Evolutionary conservation across 805 yeast genomes (phyloP).

Genomic region (Candida stauntonica): DNA sequence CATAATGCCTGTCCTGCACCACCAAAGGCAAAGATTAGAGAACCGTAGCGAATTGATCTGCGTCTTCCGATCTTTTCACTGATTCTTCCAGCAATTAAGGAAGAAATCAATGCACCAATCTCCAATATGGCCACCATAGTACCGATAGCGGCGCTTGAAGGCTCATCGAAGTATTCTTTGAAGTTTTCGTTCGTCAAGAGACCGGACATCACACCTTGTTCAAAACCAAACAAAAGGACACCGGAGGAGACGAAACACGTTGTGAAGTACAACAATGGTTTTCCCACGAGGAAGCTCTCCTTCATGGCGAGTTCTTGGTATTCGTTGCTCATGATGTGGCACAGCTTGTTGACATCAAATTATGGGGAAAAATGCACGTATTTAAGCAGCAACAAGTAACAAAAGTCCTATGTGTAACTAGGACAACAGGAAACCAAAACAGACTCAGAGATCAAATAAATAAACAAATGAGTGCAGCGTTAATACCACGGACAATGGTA

Average conservation of each 20-base stretch:
- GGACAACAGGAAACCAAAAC: too few species aligned
- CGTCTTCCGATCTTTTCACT: slow-evolving; percentile 81
- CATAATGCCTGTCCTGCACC: slow-evolving; percentile 71
- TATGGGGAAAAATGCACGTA: too few species aligned
- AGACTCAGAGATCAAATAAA: too few species aligned
- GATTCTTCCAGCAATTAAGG: slow-evolving; percentile 70
- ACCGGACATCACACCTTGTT: slow-evolving; percentile 90
- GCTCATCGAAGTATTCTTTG: slow-evolving; percentile 63
- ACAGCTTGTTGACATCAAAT: too few species aligned
- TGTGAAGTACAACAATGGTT: slow-evolving; percentile 27
- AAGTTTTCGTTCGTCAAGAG: slow-evolving; percentile 64
- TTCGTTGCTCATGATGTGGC: slow-evolving; percentile 12
- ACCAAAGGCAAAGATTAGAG: slow-evolving; percentile 71
- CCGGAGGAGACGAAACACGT: slow-evolving; percentile 27
- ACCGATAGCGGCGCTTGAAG: slow-evolving; percentile 72
- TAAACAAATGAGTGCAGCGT: too few species aligned
- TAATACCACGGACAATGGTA: too few species aligned
- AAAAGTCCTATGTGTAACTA: too few species aligned
- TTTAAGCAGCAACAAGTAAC: too few species aligned
- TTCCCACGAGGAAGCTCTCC: slow-evolving; percentile 25
- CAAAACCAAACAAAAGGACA: slow-evolving; percentile 67
- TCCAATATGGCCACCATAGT: slow-evolving; percentile 86
- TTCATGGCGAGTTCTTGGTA: slow-evolving; percentile 25
- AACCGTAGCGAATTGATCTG: slow-evolving; percentile 74
- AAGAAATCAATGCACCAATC: slow-evolving; percentile 79